These are phyloP conservation scores for Naematelia encephala DNA, from an alignment of 768 basidiomycete species.

Conservation along the genomic window DNA sequence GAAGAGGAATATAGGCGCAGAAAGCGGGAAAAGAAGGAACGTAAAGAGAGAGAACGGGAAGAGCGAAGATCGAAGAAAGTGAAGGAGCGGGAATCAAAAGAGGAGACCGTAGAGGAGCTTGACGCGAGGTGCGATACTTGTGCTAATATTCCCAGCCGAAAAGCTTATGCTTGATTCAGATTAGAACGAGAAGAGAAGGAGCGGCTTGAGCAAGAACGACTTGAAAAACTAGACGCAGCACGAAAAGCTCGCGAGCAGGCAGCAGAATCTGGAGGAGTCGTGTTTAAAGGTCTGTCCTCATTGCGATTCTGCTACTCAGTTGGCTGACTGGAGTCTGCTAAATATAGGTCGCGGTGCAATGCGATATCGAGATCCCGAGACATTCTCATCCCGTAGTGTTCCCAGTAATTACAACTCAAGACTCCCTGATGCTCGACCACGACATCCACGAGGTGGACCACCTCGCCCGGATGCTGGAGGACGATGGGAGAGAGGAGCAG, in stretches of 20 bases:
- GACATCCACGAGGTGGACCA: conserved; percentile 7
- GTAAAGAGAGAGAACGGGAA: conserved; percentile 15
- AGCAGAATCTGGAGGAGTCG: conserved; percentile 36
- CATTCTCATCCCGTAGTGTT: conserved; percentile 6
- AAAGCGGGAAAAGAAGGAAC: conserved; percentile 53
- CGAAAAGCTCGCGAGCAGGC: conserved; percentile 34
- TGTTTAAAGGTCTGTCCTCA: conserved; percentile 42
- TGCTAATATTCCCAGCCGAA: not conserved
- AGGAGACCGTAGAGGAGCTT: conserved; percentile 46
- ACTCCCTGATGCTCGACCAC: conserved; percentile 15
- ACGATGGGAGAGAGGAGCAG: conserved; percentile 25
- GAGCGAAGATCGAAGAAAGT: conserved; percentile 38
- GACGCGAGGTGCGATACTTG: conserved; percentile 35
- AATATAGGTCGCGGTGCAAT: conserved; percentile 47
- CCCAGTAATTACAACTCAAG: conserved; percentile 27
- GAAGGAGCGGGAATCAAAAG: conserved; percentile 53
- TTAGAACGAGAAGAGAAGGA: conserved; percentile 50
- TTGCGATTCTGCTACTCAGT: not conserved
- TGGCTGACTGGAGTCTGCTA: not conserved
- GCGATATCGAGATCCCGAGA: conserved; percentile 47
- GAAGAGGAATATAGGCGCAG: conserved; percentile 15
- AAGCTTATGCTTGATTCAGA: not conserved
- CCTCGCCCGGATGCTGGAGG: conserved; percentile 7
- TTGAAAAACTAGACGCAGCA: conserved; percentile 29
- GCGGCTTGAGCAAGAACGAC: conserved; percentile 29